phyloP scores from a whole-genome alignment of 345 rosid species.

The Jatropha curcas region DNA sequence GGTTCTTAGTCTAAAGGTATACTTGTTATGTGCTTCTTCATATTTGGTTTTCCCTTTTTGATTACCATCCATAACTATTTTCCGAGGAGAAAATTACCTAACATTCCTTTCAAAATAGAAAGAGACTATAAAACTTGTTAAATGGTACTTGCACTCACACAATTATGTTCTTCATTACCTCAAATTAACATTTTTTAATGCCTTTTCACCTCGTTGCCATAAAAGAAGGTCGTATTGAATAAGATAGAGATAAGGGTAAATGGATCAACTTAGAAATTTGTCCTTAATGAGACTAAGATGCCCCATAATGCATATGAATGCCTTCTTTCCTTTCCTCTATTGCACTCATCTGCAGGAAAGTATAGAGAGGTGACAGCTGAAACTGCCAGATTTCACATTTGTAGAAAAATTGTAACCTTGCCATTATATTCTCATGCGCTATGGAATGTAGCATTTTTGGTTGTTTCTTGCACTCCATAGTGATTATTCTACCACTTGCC shows the following conservation, averaged over 20 bases:
- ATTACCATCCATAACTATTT: background rate
- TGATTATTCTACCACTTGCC: background rate
- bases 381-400: background rate
- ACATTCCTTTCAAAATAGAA: background rate
- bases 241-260: background rate
- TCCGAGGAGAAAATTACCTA: background rate
- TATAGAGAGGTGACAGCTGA: background rate
- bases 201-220: background rate
- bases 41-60: background rate
- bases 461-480: background rate
- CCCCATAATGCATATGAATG: background rate
- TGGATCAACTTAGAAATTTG: background rate
- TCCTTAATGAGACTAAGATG: background rate
- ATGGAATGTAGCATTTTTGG: background rate
- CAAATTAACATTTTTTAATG: background rate
- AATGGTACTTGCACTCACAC: background rate
- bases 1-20: background rate
- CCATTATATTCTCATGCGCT: background rate
- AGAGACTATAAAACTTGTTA: background rate
- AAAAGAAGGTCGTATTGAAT: background rate
- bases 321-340: background rate
- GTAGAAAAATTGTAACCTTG: background rate
- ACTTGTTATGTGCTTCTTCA: background rate
- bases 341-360: too few species aligned
- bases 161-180: background rate